A percentile compares a stretch with the other conserved stretches of the same genome.
Conservation (phyloP, 176 grass and related monocot species). For the barley (Hordeum vulgare) region DNA sequence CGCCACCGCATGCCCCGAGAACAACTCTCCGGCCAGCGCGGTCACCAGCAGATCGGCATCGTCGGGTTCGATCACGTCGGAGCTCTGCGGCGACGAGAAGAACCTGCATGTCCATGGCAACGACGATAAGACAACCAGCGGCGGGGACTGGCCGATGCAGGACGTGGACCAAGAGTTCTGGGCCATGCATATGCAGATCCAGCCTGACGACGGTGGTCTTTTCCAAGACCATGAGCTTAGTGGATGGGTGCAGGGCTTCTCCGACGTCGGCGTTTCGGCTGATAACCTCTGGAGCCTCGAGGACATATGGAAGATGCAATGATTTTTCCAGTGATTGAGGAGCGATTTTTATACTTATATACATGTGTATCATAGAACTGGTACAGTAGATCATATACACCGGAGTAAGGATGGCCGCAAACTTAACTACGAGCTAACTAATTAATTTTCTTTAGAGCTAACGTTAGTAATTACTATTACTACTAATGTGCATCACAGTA, state of each 20-base stretch:
- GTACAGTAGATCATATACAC: neutral
- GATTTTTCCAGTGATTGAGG: neutral
- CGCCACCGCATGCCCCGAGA: neutral
- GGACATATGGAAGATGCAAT: slow-evolving; percentile 43
- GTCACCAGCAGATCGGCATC: slow-evolving; percentile 12
- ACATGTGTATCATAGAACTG: neutral
- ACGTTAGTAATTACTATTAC: neutral
- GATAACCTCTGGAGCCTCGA: slow-evolving; percentile 46
- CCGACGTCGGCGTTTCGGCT: neutral
- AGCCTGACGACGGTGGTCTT: neutral
- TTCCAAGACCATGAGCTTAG: slow-evolving; percentile 3
- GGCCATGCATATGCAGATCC: neutral
- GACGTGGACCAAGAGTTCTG: slow-evolving; percentile 18
- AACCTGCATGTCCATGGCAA: neutral
- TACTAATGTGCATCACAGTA: too few species aligned
- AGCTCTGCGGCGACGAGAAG: neutral
- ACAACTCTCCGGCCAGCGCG: neutral
- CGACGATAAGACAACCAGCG: neutral
- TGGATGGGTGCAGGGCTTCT: slow-evolving; percentile 45
- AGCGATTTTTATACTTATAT: neutral
- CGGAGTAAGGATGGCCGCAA: neutral
- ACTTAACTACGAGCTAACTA: neutral
- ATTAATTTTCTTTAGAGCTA: neutral
- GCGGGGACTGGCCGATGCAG: neutral
- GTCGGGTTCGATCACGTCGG: slow-evolving; percentile 4